Evolutionary conservation across 257 asterid genomes (phyloP).

Genomic region (Datura wrightii): DNA sequence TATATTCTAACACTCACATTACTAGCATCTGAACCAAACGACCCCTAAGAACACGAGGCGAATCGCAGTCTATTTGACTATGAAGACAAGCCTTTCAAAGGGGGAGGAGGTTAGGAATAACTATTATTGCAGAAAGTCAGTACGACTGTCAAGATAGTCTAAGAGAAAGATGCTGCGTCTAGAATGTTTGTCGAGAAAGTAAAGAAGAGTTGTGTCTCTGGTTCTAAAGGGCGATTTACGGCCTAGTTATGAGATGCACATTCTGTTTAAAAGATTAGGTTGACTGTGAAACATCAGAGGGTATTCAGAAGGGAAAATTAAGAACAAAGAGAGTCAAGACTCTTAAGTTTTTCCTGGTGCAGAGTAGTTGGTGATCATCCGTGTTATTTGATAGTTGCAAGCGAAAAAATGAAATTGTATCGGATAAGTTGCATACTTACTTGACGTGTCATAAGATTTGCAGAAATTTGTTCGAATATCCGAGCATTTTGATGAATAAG

Average conservation of each 20-base stretch:
- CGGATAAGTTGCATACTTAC: slow-evolving; percentile 37
- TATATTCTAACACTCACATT: not conserved
- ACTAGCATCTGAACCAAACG: not conserved
- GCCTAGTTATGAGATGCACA: not conserved
- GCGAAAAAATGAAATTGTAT: not conserved
- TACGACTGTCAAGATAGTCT: not conserved
- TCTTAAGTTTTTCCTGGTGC: not conserved
- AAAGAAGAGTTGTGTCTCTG: not conserved
- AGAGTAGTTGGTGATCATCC: not conserved
- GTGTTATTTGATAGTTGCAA: not conserved
- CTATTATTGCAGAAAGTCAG: not conserved
- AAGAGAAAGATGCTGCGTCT: not conserved
- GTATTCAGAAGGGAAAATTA: not conserved
- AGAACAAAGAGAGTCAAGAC: not conserved
- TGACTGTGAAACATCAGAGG: not conserved
- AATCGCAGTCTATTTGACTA: not conserved
- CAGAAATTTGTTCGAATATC: slow-evolving; percentile 72
- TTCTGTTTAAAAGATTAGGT: not conserved
- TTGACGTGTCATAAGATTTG: slow-evolving; percentile 69
- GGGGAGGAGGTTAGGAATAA: not conserved
- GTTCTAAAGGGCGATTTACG: not conserved
- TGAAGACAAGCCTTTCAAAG: not conserved
- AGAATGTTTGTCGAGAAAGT: not conserved
- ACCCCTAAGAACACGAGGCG: not conserved
- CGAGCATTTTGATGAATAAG: slow-evolving; percentile 76